Conservation (phyloP, 306 rosid species). For the Cucurbita moschata region DNA sequence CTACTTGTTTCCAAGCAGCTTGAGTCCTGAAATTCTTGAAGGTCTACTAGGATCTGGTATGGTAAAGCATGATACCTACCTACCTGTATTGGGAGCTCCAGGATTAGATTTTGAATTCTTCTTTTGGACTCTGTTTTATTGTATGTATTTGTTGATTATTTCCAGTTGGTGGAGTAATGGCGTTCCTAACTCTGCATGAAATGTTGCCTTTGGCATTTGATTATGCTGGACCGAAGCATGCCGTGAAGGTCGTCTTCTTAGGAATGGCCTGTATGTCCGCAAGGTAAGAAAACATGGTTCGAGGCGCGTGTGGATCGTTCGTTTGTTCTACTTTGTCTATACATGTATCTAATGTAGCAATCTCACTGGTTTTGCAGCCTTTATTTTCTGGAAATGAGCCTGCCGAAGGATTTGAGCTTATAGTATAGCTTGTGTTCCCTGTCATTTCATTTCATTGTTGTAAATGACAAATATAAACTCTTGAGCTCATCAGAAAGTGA, state of each 20-base stretch:
- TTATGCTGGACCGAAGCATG: constrained; percentile 88
- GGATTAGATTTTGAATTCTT: not conserved
- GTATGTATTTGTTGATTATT: not conserved
- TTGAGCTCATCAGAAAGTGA: not conserved
- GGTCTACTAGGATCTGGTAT: constrained; percentile 93
- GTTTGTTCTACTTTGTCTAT: not conserved
- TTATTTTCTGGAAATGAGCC: constrained; percentile 77
- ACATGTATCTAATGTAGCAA: not conserved
- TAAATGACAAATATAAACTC: not conserved
- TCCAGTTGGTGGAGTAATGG: constrained; percentile 94
- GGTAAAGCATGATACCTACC: not conserved
- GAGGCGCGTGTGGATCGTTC: not conserved
- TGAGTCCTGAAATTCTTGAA: constrained; percentile 83
- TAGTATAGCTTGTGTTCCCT: constrained; percentile 16
- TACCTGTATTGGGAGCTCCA: not conserved
- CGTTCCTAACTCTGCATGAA: constrained; percentile 86
- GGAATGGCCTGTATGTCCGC: constrained; percentile 99
- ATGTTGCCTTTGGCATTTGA: constrained; percentile 93
- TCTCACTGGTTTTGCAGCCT: constrained; percentile 43
- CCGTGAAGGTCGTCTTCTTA: constrained; percentile 75
- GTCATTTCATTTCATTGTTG: constrained; percentile 8
- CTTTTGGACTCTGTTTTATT: not conserved
- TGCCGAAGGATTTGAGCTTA: constrained; percentile 80
- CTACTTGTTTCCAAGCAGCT: constrained; percentile 82
- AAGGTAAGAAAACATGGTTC: constrained; percentile 30